Evolutionary conservation across 768 basidiomycete species (phyloP).

Genomic region (Astraeus odoratus): DNA sequence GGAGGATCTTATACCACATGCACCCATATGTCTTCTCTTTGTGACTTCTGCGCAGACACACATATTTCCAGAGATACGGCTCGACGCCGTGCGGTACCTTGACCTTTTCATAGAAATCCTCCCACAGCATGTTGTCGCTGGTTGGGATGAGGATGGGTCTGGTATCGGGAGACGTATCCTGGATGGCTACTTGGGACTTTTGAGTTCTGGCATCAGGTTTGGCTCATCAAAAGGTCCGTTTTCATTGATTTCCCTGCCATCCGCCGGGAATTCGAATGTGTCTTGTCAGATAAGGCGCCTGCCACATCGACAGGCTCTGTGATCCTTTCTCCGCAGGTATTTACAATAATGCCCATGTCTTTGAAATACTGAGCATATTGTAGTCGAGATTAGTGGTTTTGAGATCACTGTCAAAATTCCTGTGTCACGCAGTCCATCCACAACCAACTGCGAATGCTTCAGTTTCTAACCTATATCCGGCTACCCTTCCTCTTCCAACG

Average conservation of each 20-base stretch:
- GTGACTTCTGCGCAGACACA: slow-evolving; percentile 87
- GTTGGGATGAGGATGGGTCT: slow-evolving; percentile 52
- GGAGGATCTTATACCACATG: slow-evolving; percentile 70
- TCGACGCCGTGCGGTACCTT: slow-evolving; percentile 81
- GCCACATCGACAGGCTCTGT: slow-evolving; percentile 62
- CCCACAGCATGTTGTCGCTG: slow-evolving; percentile 58
- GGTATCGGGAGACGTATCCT: slow-evolving; percentile 59
- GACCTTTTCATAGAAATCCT: slow-evolving; percentile 65
- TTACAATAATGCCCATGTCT: background rate
- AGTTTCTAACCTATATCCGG: slow-evolving; percentile 6
- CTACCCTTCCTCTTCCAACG: slow-evolving; percentile 31
- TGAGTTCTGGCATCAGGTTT: slow-evolving; percentile 61
- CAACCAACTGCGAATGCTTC: slow-evolving; percentile 12
- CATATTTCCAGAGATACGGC: slow-evolving; percentile 90
- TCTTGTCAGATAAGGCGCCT: slow-evolving; percentile 20
- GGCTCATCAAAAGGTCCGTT: slow-evolving; percentile 49
- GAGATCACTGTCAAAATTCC: slow-evolving; percentile 63
- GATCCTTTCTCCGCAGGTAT: slow-evolving; percentile 56
- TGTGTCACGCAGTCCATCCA: slow-evolving; percentile 40
- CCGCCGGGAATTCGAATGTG: background rate
- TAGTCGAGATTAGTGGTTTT: slow-evolving; percentile 79
- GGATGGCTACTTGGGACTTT: slow-evolving; percentile 74
- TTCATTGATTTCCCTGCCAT: slow-evolving; percentile 3
- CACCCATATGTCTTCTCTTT: slow-evolving; percentile 72
- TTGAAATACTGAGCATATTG: slow-evolving; percentile 7